Conservation (phyloP, 176 grass and related monocot genomes). For the Zoysia pacifica region DNA sequence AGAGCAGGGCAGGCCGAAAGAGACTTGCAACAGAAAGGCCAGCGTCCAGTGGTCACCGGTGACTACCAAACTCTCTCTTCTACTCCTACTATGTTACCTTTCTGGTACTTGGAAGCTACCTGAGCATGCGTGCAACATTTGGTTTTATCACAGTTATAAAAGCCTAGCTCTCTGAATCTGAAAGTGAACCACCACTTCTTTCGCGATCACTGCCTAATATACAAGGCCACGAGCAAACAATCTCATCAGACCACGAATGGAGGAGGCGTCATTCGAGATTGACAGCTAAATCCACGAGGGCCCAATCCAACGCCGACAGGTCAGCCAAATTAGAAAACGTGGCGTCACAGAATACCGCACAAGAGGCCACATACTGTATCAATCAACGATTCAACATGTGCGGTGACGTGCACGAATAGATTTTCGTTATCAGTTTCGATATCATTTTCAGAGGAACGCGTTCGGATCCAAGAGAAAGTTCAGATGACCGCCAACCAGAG, state of each 20-base stretch:
- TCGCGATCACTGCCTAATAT: no score
- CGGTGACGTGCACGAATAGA: constrained; percentile 7
- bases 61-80: background rate
- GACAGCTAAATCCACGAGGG: background rate
- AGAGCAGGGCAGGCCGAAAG: constrained; percentile 28
- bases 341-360: background rate
- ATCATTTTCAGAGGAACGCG: background rate
- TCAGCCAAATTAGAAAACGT: background rate
- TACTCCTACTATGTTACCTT: background rate
- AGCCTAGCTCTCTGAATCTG: no score
- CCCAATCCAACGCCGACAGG: background rate
- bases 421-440: constrained; percentile 2
- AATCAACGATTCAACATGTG: background rate
- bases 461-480: constrained; percentile 32
- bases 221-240: no score
- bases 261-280: background rate
- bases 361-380: background rate
- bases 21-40: constrained; percentile 42
- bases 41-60: background rate
- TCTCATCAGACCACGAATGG: no score
- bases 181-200: no score
- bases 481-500: background rate
- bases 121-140: constrained; percentile 8
- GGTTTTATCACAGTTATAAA: background rate
- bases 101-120: background rate